Percentiles rank a stretch among this genome's conserved stretches.
phyloP scores from a whole-genome alignment of 2,329 filamentous ascomycete species.

The Diaporthe sp. region DNA sequence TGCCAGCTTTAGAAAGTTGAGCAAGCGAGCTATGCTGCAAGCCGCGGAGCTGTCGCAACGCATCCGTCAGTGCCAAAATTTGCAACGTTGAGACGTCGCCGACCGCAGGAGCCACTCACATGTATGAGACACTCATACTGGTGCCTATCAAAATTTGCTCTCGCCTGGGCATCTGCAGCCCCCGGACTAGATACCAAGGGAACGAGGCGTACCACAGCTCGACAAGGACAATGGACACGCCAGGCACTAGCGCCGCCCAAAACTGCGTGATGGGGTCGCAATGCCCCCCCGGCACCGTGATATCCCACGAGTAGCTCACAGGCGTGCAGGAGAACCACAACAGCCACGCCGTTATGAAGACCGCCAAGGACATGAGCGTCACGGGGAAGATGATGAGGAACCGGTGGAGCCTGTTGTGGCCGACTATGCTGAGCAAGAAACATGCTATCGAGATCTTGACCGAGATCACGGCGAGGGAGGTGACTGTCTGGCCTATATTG shows the following conservation, averaged over 20 bases:
- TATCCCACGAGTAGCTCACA: constrained; percentile 30
- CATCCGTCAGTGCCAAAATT: background rate
- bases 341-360: background rate
- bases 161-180: constrained; percentile 29
- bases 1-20: background rate
- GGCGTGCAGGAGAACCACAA: constrained; percentile 33
- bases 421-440: constrained; percentile 30
- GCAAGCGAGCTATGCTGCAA: constrained; percentile 27
- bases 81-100: too few species aligned
- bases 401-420: background rate
- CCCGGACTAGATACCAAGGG: constrained; percentile 29
- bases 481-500: constrained; percentile 23
- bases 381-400: constrained; percentile 18
- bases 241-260: background rate
- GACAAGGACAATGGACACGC: constrained; percentile 4
- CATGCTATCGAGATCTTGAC: constrained; percentile 32
- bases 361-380: background rate
- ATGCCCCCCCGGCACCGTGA: background rate
- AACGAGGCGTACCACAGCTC: constrained; percentile 34
- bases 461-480: background rate
- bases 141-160: constrained; percentile 33
- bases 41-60: constrained; percentile 12
- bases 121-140: constrained; percentile 33
- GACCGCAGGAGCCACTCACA: constrained; percentile 2
- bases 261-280: constrained; percentile 22